These are phyloP conservation scores for Colletotrichum orbiculare DNA, from an alignment of 2,329 filamentous ascomycete species.

Conservation along the genomic window DNA sequence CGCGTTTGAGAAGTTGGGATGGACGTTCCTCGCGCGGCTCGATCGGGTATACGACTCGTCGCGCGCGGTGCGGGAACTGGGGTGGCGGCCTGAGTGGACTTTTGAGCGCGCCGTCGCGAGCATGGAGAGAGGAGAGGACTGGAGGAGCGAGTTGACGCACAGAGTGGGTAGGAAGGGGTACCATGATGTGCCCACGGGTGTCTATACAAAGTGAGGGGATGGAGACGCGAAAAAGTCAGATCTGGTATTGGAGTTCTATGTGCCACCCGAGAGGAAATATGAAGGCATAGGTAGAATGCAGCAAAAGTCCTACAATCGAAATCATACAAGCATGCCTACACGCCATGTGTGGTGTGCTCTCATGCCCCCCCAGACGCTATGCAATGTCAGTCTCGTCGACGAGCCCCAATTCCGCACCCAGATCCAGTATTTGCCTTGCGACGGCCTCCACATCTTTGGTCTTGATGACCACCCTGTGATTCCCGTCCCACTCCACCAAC, in stretches of 20 bases:
- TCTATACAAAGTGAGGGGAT: conserved; percentile 51
- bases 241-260: conserved; percentile 23
- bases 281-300: neutral
- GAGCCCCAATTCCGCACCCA: conserved; percentile 53
- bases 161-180: conserved; percentile 58
- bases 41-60: conserved; percentile 59
- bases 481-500: conserved; percentile 79
- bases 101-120: conserved; percentile 49
- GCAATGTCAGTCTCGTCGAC: conserved; percentile 15
- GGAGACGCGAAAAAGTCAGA: neutral
- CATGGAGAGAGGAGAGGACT: conserved; percentile 48
- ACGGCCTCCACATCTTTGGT: conserved; percentile 70
- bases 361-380: conserved; percentile 2
- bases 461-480: conserved; percentile 78
- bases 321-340: no score
- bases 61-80: conserved; percentile 53
- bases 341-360: no score
- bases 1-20: conserved; percentile 47
- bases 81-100: conserved; percentile 55
- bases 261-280: neutral
- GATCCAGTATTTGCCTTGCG: conserved; percentile 60
- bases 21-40: conserved; percentile 51
- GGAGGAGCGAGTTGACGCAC: conserved; percentile 51
- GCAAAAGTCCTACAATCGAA: neutral
- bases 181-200: conserved; percentile 53